Evolutionary conservation across 305 asterid genomes (phyloP).

Genomic region (Petunia hybrid): DNA sequence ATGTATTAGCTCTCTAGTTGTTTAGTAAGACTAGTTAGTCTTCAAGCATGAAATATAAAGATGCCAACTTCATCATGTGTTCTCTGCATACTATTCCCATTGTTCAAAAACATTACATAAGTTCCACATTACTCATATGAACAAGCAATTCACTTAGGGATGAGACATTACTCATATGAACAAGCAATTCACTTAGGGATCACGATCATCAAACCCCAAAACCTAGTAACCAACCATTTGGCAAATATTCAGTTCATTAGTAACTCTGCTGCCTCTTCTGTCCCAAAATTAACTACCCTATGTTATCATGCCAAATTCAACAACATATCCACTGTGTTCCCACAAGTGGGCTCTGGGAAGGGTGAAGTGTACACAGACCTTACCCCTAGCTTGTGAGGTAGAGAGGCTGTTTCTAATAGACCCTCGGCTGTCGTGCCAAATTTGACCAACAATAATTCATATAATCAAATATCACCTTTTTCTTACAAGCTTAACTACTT

Average conservation of each 20-base stretch:
- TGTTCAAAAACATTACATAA: background rate
- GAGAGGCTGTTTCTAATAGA: too few relatives aligned
- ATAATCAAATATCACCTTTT: background rate
- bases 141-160: background rate
- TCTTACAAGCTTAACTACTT: background rate
- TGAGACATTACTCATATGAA: background rate
- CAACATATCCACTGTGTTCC: background rate
- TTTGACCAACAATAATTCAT: background rate
- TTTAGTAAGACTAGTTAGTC: background rate
- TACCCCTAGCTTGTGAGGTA: too few relatives aligned
- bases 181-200: background rate
- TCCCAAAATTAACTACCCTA: constrained; percentile 11
- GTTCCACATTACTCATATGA: background rate
- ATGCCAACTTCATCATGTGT: background rate
- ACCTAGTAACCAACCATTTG: background rate
- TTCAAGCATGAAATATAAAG: constrained; percentile 13
- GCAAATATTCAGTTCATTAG: background rate
- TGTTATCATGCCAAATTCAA: background rate
- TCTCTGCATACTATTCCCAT: background rate
- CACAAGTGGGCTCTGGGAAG: too few relatives aligned
- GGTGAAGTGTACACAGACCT: too few relatives aligned
- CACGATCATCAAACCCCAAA: background rate
- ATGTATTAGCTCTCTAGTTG: background rate
- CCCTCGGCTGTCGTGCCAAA: background rate
- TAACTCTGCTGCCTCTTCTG: background rate